Evolutionary conservation across 208 protist genomes (phyloP).

Genomic region (Trypanosoma grayi): DNA sequence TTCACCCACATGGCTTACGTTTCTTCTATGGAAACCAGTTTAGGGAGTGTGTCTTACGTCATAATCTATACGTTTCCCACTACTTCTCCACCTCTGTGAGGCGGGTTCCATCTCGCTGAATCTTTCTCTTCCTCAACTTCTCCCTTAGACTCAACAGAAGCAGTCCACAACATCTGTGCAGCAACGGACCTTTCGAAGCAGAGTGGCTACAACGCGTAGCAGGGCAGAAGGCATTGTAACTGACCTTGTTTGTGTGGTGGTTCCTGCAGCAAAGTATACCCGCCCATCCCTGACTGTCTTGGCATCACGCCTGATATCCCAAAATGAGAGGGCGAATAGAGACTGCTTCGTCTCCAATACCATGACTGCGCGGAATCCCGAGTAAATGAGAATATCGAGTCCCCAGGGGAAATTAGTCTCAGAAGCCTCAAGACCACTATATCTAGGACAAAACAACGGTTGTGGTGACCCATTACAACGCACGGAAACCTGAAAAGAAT

Average conservation of each 20-base stretch:
- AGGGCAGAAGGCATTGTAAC: constrained; percentile 29
- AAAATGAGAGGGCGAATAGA: constrained; percentile 31
- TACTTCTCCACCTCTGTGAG: too few species aligned
- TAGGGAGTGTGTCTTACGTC: too few species aligned
- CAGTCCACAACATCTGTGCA: constrained; percentile 31
- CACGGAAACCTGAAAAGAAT: constrained; percentile 45
- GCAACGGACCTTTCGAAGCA: constrained; percentile 33
- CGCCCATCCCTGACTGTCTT: constrained; percentile 21
- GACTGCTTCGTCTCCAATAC: constrained; percentile 38
- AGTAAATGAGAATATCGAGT: constrained; percentile 47
- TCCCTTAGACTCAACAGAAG: constrained; percentile 32
- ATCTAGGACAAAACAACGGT: constrained; percentile 18
- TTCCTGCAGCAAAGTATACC: constrained; percentile 28
- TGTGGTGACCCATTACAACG: constrained; percentile 14
- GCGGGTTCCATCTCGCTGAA: too few species aligned
- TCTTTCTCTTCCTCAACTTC: too few species aligned
- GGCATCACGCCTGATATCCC: constrained; percentile 27
- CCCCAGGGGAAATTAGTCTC: constrained; percentile 23
- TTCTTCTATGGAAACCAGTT: too few species aligned
- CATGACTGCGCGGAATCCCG: constrained; percentile 31
- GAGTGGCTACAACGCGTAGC: constrained; percentile 17
- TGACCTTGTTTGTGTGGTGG: constrained; percentile 11
- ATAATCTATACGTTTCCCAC: too few species aligned
- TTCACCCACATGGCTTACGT: too few species aligned
- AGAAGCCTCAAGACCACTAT: not conserved